Conservation (phyloP, 192 early-diverging fungal species). For the Hyaloraphidium curvatum region DNA sequence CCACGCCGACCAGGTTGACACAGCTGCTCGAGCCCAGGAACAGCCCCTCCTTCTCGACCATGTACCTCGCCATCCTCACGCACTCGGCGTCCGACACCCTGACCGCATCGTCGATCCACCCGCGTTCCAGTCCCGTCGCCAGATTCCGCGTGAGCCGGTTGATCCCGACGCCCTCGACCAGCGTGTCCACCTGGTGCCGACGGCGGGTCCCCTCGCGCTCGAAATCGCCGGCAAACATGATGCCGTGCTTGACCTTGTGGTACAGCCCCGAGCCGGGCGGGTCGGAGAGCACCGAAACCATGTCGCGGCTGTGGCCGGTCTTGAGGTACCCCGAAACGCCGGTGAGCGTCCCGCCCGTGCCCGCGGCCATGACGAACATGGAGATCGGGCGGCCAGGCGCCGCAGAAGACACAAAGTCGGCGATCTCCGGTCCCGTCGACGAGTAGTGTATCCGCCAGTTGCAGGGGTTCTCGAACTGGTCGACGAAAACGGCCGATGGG, state of each 20-base stretch:
- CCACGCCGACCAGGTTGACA: slow-evolving; percentile 80
- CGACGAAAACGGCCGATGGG: slow-evolving; percentile 47
- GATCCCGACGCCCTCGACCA: slow-evolving; percentile 91
- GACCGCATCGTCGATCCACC: slow-evolving; percentile 57
- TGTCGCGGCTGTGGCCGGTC: slow-evolving; percentile 21
- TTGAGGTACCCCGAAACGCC: slow-evolving; percentile 82
- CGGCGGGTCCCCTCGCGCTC: slow-evolving; percentile 76
- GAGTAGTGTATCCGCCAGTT: slow-evolving; percentile 50
- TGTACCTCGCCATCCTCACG: slow-evolving; percentile 67
- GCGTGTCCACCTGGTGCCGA: slow-evolving; percentile 92
- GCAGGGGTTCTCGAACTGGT: slow-evolving; percentile 87
- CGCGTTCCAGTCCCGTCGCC: slow-evolving; percentile 18
- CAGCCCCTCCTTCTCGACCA: slow-evolving; percentile 55
- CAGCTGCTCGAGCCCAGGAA: not conserved
- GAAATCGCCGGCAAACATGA: slow-evolving; percentile 62
- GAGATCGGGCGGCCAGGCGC: slow-evolving; percentile 49
- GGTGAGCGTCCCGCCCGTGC: slow-evolving; percentile 79
- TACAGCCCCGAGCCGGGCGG: slow-evolving; percentile 83
- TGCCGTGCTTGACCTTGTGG: slow-evolving; percentile 73
- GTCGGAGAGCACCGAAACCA: slow-evolving; percentile 65
- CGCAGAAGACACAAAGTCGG: too few relatives aligned
- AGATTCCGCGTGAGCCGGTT: slow-evolving; percentile 87
- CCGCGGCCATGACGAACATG: slow-evolving; percentile 77
- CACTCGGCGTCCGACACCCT: slow-evolving; percentile 74
- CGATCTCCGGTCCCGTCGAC: slow-evolving; percentile 84